These are phyloP conservation scores for Cyberlindnera misumaiensis DNA, from an alignment of 805 yeast genomes.

Conservation along the genomic window DNA sequence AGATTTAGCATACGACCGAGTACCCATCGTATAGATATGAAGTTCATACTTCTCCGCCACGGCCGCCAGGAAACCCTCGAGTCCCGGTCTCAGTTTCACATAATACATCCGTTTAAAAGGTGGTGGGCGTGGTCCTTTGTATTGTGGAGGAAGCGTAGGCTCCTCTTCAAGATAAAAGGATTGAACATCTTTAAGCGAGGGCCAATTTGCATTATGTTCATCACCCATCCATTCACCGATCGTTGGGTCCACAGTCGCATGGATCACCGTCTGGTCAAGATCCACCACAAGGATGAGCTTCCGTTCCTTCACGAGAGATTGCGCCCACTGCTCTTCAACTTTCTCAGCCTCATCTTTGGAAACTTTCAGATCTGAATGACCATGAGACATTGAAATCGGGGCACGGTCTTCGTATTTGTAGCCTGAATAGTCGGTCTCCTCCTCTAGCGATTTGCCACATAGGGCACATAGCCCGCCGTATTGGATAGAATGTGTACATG, in stretches of 20 bases:
- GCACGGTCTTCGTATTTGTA: constrained; percentile 54
- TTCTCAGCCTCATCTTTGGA: constrained; percentile 81
- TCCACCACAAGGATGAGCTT: constrained; percentile 90
- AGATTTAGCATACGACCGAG: constrained; percentile 84
- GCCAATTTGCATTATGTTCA: constrained; percentile 76
- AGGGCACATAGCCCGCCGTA: constrained; percentile 92
- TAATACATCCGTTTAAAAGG: constrained; percentile 70
- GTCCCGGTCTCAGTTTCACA: constrained; percentile 87
- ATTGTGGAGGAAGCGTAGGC: constrained; percentile 46
- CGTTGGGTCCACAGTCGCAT: constrained; percentile 96
- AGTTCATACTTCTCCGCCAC: constrained; percentile 69
- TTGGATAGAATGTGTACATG: constrained; percentile 88
- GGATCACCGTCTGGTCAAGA: constrained; percentile 94
- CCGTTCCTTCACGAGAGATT: constrained; percentile 49
- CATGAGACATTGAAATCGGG: constrained; percentile 85
- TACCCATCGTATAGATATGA: constrained; percentile 98
- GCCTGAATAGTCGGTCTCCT: constrained; percentile 71
- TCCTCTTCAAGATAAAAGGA: constrained; percentile 77
- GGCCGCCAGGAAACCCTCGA: constrained; percentile 60
- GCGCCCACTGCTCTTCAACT: constrained; percentile 63
- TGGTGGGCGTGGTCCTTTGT: constrained; percentile 54
- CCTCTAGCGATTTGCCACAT: constrained; percentile 75
- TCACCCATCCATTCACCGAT: constrained; percentile 95
- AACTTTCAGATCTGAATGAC: constrained; percentile 75
- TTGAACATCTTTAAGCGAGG: constrained; percentile 74